Percentiles rank a stretch among this genome's conserved stretches.
Evolutionary conservation across 2,329 filamentous ascomycete genomes (phyloP).

Genomic region (Calonectria hawksworthii): DNA sequence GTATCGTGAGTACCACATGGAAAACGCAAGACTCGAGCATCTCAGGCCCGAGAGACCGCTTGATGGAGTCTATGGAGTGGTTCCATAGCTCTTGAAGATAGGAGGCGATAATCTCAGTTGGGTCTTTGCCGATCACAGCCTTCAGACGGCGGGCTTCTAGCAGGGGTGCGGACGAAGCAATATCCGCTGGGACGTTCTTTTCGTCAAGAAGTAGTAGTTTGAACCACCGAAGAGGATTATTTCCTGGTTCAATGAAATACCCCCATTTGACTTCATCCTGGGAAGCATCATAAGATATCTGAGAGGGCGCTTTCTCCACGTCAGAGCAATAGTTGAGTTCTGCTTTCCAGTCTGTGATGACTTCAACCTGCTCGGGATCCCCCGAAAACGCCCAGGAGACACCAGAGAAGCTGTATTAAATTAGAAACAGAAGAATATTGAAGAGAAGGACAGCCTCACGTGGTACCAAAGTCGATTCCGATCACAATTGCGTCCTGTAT

Average conservation of each 20-base stretch:
- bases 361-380: constrained; percentile 44
- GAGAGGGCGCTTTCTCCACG: constrained; percentile 49
- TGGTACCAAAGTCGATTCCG: constrained; percentile 64
- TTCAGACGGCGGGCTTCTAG: constrained; percentile 12
- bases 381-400: constrained; percentile 54
- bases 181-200: constrained; percentile 42
- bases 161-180: constrained; percentile 43
- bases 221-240: constrained; percentile 54
- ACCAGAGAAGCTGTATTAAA: constrained; percentile 52
- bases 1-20: constrained; percentile 56
- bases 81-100: constrained; percentile 52
- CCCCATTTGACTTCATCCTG: constrained; percentile 45
- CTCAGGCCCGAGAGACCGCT: constrained; percentile 34
- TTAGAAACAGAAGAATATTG: not conserved
- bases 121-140: constrained; percentile 26
- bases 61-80: constrained; percentile 44
- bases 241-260: constrained; percentile 42
- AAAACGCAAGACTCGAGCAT: constrained; percentile 46
- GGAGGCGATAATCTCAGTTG: constrained; percentile 47
- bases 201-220: constrained; percentile 56
- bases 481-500: constrained; percentile 48
- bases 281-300: constrained; percentile 36
- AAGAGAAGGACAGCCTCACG: constrained; percentile 44
- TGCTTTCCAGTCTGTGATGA: constrained; percentile 50
- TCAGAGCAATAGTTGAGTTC: constrained; percentile 42